A percentile compares a stretch with the other conserved stretches of the same genome.
Evolutionary conservation across 768 basidiomycete genomes (phyloP).

Genomic region (Tephrocybe sp.): DNA sequence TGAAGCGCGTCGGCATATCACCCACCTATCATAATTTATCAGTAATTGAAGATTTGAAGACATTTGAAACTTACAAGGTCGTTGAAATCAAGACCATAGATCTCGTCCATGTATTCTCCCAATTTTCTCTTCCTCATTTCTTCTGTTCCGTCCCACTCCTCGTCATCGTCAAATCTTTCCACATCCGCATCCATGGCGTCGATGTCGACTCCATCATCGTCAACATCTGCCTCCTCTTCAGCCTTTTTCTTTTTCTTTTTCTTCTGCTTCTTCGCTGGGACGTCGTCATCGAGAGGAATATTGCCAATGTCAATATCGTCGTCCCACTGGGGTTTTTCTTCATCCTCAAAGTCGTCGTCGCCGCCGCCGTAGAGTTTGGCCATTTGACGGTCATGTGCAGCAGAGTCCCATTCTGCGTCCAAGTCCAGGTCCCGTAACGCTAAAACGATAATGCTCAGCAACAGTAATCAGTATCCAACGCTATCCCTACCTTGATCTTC

Average conservation of each 20-base stretch:
- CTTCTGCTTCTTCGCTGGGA: conserved; percentile 49
- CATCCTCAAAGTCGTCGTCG: conserved; percentile 39
- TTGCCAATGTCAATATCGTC: conserved; percentile 86
- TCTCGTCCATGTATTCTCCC: conserved; percentile 88
- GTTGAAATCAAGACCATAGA: conserved; percentile 92
- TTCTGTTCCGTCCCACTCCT: conserved; percentile 87
- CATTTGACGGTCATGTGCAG: conserved; percentile 84
- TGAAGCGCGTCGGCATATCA: conserved; percentile 89
- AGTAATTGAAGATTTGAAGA: conserved; percentile 4
- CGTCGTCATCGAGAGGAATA: conserved; percentile 43
- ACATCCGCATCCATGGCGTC: conserved; percentile 53
- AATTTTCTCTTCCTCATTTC: conserved; percentile 84
- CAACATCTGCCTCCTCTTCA: conserved; percentile 37
- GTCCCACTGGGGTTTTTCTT: conserved; percentile 82
- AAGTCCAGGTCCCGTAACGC: conserved; percentile 75
- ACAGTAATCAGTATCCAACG: not conserved
- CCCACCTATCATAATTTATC: conserved; percentile 58
- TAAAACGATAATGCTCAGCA: conserved; percentile 20
- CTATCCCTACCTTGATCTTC: conserved; percentile 31
- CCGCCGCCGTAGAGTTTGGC: conserved; percentile 64
- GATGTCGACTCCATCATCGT: conserved; percentile 58
- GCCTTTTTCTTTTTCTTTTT: conserved; percentile 45
- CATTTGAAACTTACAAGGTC: conserved; percentile 68
- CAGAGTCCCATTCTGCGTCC: conserved; percentile 93
- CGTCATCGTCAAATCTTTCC: conserved; percentile 44